phyloP scores from a whole-genome alignment of 768 basidiomycete genomes.

The Dendrothele bispora region DNA sequence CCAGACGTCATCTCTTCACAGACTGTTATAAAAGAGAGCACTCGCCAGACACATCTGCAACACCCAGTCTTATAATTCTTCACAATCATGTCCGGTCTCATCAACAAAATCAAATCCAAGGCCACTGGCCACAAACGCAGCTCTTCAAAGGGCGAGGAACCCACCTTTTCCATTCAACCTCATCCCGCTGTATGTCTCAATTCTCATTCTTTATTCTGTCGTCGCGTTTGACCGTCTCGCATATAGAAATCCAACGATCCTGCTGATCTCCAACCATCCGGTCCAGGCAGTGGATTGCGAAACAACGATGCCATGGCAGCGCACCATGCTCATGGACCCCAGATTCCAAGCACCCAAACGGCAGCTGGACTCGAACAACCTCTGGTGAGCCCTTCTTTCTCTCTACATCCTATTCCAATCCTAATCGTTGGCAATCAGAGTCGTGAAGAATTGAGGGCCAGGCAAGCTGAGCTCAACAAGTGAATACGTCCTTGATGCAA shows the following conservation, averaged over 20 bases:
- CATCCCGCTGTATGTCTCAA: conserved; percentile 38
- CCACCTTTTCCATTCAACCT: conserved; percentile 35
- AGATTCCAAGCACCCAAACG: background rate
- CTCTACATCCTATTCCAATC: background rate
- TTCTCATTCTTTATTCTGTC: background rate
- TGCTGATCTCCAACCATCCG: conserved; percentile 30
- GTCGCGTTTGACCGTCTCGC: background rate
- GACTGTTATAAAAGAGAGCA: no score
- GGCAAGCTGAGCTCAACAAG: background rate
- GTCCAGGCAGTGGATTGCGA: conserved; percentile 14
- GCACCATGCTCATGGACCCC: background rate
- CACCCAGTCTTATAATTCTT: background rate
- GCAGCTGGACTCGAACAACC: background rate
- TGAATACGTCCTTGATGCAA: no score
- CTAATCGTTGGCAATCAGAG: background rate
- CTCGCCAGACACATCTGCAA: no score
- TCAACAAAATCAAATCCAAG: conserved; percentile 6
- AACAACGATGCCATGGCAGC: background rate
- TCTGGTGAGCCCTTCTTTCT: background rate
- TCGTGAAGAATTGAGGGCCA: background rate
- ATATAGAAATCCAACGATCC: conserved; percentile 41
- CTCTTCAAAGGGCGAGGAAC: conserved; percentile 17
- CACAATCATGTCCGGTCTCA: conserved; percentile 2
- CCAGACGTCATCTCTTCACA: no score
- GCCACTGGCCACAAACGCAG: background rate